Evolutionary conservation across 2,329 filamentous ascomycete genomes (phyloP), one percentile per base, ranked within the genome.

Genomic region (Thelonectria rubi): DNA sequence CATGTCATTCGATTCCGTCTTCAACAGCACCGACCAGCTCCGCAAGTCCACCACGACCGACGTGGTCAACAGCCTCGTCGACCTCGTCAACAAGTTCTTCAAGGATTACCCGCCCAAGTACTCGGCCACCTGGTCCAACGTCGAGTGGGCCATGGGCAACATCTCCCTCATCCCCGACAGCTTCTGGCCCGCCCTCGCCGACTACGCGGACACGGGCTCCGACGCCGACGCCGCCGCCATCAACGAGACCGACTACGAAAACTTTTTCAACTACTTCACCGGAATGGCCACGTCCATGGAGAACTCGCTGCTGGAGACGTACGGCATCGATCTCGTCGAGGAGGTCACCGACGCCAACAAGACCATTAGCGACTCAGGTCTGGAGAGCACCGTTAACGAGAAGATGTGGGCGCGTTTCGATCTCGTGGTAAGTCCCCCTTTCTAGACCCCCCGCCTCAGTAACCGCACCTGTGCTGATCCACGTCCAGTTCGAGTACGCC

Each of bases 401-500:
- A 62, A 69, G 51, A 72, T 70, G 30, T 62, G 58, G 48, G n/a
- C 50, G 9, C 72, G 74, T 9, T 75, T 75, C 17, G 53, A 67
- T 11, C 64, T 78, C 5, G 72, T 77, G 49, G 76, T 77, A 67
- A 65, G 74, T 61, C 57, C 32, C 5, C 9, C 12, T 12, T 20
- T 15, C 3, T 7, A 5, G 2, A 15, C 2, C 3, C 15, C 26
- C 10, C 12, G 11, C 26, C 7, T 9, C n/a, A n/a, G n/a, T 30
- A 4, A 1, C 10, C 12, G 17, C 4, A 49, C 11, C 20, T 2
- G 34, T 14, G 9, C 55, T 69, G 45, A 65, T 3, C 4, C 12
- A 14, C 8, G 1, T 21, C 3, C 15, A 78, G 75, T 78, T 78
- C 56, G 67, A 72, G 17, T 77, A 75, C 49, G 74, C 71, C 7